Evolutionary conservation across 306 rosid species (phyloP), one percentile per base, ranked within the genome.

Genomic region (Cucumis cinereus): DNA sequence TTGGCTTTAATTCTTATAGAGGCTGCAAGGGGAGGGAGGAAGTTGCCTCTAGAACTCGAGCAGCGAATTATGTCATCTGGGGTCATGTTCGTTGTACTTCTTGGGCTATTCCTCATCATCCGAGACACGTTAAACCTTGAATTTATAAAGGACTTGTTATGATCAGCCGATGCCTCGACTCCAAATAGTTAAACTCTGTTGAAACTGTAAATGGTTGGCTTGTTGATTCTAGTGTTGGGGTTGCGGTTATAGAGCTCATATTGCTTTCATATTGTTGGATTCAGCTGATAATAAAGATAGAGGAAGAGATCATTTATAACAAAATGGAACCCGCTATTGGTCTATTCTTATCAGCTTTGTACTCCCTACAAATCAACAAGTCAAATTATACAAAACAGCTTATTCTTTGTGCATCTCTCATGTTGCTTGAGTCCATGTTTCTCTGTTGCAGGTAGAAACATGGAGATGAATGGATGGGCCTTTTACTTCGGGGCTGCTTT

Each of bases 11-110:
- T 93, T 73, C 91, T 89, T 52, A 62, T 93, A 69, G 97, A 93
- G 82, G 98, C 93, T n/a, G 98, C 86, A 30, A 88, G 98, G 80
- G 99, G 99, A 7, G 99, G 99, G 73, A 86, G 95, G 78, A 92
- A 94, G 83, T 88, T 92, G 28, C 98, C 99, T 41, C 17, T 89
- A 50, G 99, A 92, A 82, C 83, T 95, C 53, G 99, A 95, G 89
- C 99, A 95, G 87, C 75, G 83, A 68, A 95, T 95, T 78, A 95
- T 86, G 93, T 90, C 98, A 0, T 95, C 99, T 0, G 99, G 99
- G 82, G 81, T 95, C 38, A 92, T 84, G 85, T 73, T 90, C 28
- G 99, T 95, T 70, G 28, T 95, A 62, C 80, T 95, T 81, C 85
- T 95, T 10, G 99, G 99, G 76, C 67, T 95, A 17, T 92, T 86